Base-by-base conservation (phyloP, 805 yeast species). In the Grigorovia humatica region DNA sequence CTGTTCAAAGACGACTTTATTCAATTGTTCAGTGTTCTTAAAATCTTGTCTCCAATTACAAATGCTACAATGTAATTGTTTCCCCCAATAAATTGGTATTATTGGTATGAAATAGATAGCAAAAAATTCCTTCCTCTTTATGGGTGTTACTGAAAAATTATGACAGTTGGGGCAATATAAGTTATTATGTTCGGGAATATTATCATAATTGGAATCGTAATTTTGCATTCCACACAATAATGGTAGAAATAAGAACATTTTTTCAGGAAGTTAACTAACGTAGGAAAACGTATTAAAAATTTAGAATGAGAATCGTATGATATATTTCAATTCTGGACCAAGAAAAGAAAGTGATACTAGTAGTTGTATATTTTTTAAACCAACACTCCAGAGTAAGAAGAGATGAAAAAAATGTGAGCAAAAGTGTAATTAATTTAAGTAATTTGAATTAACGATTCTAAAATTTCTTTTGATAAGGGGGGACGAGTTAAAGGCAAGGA, bases 91-190 rank as follows among this genome's bases (percentile, higher is more conserved):
- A 44, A 79, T 63, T 2, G 84, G 84, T 4, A 79, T 56, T 13
- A 79, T 58, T 1, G 84, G 84, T 30, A 79, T 66, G 57, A 77
- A 79, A 70, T 78, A 79, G 9, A 79, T 49, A 0, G 81, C 71
- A 41, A 81, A 70, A 60, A 79, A 76, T 57, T 79, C 78, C 55
- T 73, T 74, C 46, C 80, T 69, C 54, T 79, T 74, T 9, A 78
- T 68, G 0, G 83, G 79, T 49, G 67, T 63, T 3, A 79, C 85
- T 29, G 78, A 69, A 52, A 71, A 70, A 60, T 81, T 81, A 58
- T 79, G 82, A 56, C 86, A 81, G 54, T 77, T 73, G 18, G 81
- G 80, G 59, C 86, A 81, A 53, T 73, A 74, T 17, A 69, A 48
- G 6, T 60, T 52, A 23, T 55, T 52, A 48, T 61, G 58, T 35